A percentile compares a stretch with the other conserved stretches of the same genome.
Evolutionary conservation across 306 rosid species (phyloP).

Genomic region (Abrus pulchellus): DNA sequence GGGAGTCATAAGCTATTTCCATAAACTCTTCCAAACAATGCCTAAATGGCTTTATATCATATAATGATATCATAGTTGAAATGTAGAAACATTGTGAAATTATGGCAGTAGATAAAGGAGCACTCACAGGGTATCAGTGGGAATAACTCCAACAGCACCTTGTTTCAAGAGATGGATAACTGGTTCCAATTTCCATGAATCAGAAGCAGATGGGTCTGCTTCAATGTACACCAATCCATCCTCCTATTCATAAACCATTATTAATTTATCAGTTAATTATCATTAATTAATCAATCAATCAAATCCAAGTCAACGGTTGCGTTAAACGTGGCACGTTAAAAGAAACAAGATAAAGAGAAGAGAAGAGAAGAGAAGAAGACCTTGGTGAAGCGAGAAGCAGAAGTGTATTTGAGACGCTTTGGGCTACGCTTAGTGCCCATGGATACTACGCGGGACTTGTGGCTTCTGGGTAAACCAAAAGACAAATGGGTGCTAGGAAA

Average conservation of each 20-base stretch:
- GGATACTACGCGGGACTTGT: conserved; percentile 50
- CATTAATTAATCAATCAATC: neutral
- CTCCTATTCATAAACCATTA: conserved; percentile 57
- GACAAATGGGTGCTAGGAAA: conserved; percentile 39
- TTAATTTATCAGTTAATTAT: neutral
- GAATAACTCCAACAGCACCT: conserved; percentile 96
- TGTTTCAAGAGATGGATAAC: conserved; percentile 67
- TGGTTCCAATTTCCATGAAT: conserved; percentile 87
- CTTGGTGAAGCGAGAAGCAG: conserved; percentile 80
- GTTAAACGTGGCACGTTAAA: neutral
- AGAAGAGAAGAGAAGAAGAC: conserved; percentile 46
- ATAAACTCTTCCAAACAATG: too few species aligned
- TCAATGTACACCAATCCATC: conserved; percentile 75
- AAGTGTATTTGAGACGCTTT: conserved; percentile 88
- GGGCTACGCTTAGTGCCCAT: conserved; percentile 85
- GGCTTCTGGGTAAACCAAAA: conserved; percentile 37
- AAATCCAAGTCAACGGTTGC: neutral
- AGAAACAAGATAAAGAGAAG: neutral
- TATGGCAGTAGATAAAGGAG: neutral
- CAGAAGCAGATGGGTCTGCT: conserved; percentile 79
- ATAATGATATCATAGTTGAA: neutral
- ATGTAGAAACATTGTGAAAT: neutral
- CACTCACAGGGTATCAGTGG: conserved; percentile 87
- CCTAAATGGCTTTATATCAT: neutral
- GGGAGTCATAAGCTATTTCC: too few species aligned